Percentiles rank a stretch among this genome's conserved stretches.
These are phyloP conservation scores for Polytrichum commune DNA, from an alignment of 225 moss, liverwort and hornwort genomes.

Conservation along the genomic window DNA sequence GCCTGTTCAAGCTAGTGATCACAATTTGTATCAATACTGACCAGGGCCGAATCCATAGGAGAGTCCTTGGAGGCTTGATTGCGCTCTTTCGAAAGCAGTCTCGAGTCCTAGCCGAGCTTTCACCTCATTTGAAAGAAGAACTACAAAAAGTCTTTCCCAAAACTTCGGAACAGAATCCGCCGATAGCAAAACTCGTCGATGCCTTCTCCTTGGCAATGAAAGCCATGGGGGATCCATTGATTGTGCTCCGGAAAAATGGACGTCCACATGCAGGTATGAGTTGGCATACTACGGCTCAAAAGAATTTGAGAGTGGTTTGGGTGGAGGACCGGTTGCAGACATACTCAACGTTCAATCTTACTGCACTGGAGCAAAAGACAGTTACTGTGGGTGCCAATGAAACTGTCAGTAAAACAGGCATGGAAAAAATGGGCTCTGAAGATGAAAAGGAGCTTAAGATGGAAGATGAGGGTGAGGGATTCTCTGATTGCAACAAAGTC, in stretches of 20 bases:
- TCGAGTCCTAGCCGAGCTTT: constrained; percentile 11
- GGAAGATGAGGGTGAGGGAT: neutral
- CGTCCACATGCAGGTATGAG: constrained; percentile 2
- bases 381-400: neutral
- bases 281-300: constrained; percentile 8
- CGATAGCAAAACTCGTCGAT: neutral
- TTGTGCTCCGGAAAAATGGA: constrained; percentile 8
- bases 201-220: constrained; percentile 6
- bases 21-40: constrained; percentile 11
- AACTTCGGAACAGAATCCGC: neutral
- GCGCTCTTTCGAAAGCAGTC: constrained; percentile 13
- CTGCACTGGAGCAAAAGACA: constrained; percentile 1
- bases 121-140: constrained; percentile 4
- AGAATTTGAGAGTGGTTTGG: constrained; percentile 3
- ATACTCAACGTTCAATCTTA: constrained; percentile 6
- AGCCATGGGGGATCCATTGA: constrained; percentile 9
- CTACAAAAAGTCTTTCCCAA: constrained; percentile 5
- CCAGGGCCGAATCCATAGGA: neutral
- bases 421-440: neutral
- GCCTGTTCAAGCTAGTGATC: constrained; percentile 15
- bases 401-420: neutral
- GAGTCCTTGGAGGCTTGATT: neutral
- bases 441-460: too few relatives aligned
- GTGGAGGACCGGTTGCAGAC: constrained; percentile 8
- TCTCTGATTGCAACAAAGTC: neutral